phyloP scores from a whole-genome alignment of 1,284 basidiomycete species.

The Tetrapyrgos nigripes region DNA sequence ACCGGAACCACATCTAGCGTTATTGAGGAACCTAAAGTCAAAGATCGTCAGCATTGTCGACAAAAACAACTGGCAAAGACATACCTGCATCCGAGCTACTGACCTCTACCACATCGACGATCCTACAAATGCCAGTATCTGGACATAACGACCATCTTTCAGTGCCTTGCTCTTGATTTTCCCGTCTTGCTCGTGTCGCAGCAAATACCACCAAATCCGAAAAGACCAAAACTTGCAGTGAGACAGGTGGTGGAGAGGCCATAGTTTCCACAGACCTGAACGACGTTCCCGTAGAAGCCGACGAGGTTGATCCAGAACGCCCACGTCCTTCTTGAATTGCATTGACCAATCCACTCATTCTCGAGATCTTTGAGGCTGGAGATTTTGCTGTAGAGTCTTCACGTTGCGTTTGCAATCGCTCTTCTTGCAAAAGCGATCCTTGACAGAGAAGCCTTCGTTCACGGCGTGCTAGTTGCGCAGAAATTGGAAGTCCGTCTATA shows the following conservation, averaged over 20 bases:
- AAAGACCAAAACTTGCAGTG: conserved; percentile 67
- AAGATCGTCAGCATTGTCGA: conserved; percentile 16
- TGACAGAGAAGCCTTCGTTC: conserved; percentile 78
- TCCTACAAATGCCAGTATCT: conserved; percentile 59
- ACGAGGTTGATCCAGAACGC: conserved; percentile 52
- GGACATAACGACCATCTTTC: conserved; percentile 53
- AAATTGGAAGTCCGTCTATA: conserved; percentile 64
- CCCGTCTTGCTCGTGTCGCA: conserved; percentile 35
- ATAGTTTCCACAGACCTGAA: conserved; percentile 26
- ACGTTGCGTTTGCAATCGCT: conserved; percentile 11
- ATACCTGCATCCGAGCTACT: neutral
- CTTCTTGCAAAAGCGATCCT: conserved; percentile 56
- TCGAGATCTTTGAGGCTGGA: neutral
- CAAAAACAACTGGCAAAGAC: conserved; percentile 5
- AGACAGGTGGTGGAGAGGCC: conserved; percentile 24
- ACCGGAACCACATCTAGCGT: conserved; percentile 7
- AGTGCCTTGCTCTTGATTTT: conserved; percentile 27
- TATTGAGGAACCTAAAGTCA: neutral
- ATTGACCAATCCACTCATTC: conserved; percentile 40
- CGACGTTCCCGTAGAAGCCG: conserved; percentile 38
- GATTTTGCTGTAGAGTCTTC: conserved; percentile 18
- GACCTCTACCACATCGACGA: conserved; percentile 55
- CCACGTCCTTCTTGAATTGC: conserved; percentile 49
- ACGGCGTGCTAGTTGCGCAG: conserved; percentile 62
- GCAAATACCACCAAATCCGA: conserved; percentile 69